Evolutionary conservation across 108 stramenopile species (phyloP).

Genomic region (Thalassiosira profunda): DNA sequence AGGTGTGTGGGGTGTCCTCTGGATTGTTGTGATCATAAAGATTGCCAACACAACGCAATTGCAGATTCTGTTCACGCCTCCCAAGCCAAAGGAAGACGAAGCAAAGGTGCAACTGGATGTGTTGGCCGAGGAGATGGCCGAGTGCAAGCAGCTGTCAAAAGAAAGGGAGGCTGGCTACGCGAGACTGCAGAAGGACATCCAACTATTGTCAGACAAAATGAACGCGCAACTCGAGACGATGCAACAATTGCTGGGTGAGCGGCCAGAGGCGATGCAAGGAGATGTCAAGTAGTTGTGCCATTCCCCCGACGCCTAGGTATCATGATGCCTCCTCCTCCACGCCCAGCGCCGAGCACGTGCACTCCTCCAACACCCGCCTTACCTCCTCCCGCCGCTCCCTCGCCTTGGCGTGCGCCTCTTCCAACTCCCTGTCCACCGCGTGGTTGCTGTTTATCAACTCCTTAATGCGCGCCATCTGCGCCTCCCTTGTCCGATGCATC

Average conservation of each 20-base stretch:
- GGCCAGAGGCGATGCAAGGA: neutral
- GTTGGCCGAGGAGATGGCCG: too few species aligned
- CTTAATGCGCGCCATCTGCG: conserved; percentile 76
- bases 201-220: too few species aligned
- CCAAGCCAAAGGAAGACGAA: neutral
- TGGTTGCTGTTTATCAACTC: conserved; percentile 67
- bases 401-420: conserved; percentile 54
- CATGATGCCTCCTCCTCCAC: conserved; percentile 58
- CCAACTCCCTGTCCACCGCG: conserved; percentile 52
- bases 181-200: too few species aligned
- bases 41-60: too few species aligned
- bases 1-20: too few species aligned
- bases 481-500: conserved; percentile 68
- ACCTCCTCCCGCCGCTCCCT: conserved; percentile 56
- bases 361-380: conserved; percentile 56
- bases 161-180: too few species aligned
- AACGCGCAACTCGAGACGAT: too few species aligned
- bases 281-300: neutral
- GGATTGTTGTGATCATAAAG: too few species aligned
- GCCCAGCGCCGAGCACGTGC: conserved; percentile 74
- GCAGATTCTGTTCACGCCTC: conserved; percentile 3
- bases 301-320: neutral
- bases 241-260: neutral
- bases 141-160: too few species aligned
- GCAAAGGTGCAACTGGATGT: too few species aligned